Base-by-base conservation (phyloP, 805 yeast species). In the Cyberlindnera sargentensis region DNA sequence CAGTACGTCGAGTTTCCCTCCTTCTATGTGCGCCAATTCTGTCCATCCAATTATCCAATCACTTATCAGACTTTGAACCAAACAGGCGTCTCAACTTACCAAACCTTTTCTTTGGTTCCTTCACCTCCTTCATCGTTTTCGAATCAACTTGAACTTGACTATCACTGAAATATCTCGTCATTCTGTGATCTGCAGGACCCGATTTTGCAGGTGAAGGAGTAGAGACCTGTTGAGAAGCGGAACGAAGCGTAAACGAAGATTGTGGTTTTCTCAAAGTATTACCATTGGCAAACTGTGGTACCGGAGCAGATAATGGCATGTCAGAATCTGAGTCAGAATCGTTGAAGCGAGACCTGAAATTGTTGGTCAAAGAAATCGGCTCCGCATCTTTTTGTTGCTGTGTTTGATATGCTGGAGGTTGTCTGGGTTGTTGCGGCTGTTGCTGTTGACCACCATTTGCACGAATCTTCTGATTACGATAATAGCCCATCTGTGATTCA, bases 261-360 rank as follows among this genome's bases (percentile, higher is more conserved):
- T 48, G 53, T 34, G 61, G 60, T 23, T 58, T 58, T 39, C 55
- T 49, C 30, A 58, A 42, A 15, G 53, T 48, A 11, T 38, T 45
- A 5, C 34, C 24, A 24, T 31, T 31, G 11, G 28, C 23, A 20
- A 32, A 32, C n/a, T 27, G n/a, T 23, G 55, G 53, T 5, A 55
- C 53, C 26, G 58, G 53, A 3, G 51, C 47, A 5, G 34, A 43
- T 9, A 47, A 26, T 9, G 62, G 60, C 26, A 51, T 55, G 23
- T 72, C 78, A 10, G 58, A 58, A 37, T 80, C 86, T 10, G 82
- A 80, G 53, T 80, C 85, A 3, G 84, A 78, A 55, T 82, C 88
- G 5, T 67, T 68, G 48, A 80, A 73, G 51, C 86, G 68, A 1
- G 87, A 80, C 44, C 64, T 72, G 60, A 47, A 47, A 30, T 41